phyloP scores from a whole-genome alignment of 768 basidiomycete genomes.

The Cyclocybe aegerita region DNA sequence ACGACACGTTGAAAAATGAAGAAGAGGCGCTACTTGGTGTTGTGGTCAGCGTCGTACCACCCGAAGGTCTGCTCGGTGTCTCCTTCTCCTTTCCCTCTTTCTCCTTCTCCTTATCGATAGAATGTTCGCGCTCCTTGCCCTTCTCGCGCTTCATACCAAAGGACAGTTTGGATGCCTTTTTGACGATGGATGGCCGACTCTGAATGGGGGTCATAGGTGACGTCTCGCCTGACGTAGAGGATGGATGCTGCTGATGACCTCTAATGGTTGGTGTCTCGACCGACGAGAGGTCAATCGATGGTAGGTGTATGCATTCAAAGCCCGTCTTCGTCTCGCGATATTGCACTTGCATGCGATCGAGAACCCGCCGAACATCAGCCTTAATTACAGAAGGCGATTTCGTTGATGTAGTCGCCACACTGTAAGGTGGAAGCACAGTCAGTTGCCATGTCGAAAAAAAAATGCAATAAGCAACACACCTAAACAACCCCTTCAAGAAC shows the following conservation, averaged over 20 bases:
- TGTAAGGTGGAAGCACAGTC: slow-evolving; percentile 25
- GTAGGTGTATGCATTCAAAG: slow-evolving; percentile 95
- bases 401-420: slow-evolving; percentile 94
- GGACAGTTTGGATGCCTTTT: slow-evolving; percentile 78
- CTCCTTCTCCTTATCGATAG: slow-evolving; percentile 41
- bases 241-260: slow-evolving; percentile 39
- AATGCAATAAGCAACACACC: slow-evolving; percentile 42
- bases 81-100: slow-evolving; percentile 35
- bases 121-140: slow-evolving; percentile 48
- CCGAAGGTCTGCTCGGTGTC: slow-evolving; percentile 35
- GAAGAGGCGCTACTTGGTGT: slow-evolving; percentile 77
- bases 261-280: slow-evolving; percentile 41
- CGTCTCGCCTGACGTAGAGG: slow-evolving; percentile 47
- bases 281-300: slow-evolving; percentile 88
- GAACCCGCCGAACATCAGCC: slow-evolving; percentile 79
- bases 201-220: slow-evolving; percentile 29
- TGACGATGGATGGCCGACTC: slow-evolving; percentile 56
- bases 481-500: slow-evolving; percentile 94
- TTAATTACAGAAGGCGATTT: slow-evolving; percentile 81
- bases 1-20: slow-evolving; percentile 82
- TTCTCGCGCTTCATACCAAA: slow-evolving; percentile 60
- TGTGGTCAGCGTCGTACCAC: slow-evolving; percentile 48
- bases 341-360: slow-evolving; percentile 94
- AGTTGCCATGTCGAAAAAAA: background rate
- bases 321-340: slow-evolving; percentile 89